Percentiles rank a stretch among this genome's conserved stretches.
These are phyloP conservation scores for Thielaviopsis musarum DNA, from an alignment of 2,329 filamentous ascomycete genomes.

Conservation along the genomic window DNA sequence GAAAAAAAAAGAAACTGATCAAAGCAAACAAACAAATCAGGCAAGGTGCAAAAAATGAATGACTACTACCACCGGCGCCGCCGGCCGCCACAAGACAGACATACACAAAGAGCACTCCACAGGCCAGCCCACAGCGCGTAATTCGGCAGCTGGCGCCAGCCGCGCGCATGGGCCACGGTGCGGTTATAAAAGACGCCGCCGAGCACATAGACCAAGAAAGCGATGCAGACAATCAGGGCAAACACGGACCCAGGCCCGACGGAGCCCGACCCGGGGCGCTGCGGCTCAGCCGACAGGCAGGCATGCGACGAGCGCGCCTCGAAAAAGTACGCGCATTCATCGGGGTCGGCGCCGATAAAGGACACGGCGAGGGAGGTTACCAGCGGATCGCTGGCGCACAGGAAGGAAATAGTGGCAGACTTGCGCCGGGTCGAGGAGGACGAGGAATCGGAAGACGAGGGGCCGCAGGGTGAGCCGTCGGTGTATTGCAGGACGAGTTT, in stretches of 20 bases:
- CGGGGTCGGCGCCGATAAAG: slow-evolving; percentile 68
- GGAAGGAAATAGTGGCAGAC: slow-evolving; percentile 79
- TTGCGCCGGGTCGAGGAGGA: slow-evolving; percentile 33
- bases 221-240: slow-evolving; percentile 62
- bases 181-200: slow-evolving; percentile 93
- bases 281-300: slow-evolving; percentile 50
- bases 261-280: slow-evolving; percentile 47
- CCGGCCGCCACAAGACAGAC: slow-evolving; percentile 8
- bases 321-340: slow-evolving; percentile 92
- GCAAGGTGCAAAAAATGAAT: neutral
- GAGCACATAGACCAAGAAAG: slow-evolving; percentile 73
- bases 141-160: slow-evolving; percentile 91
- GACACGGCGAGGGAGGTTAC: slow-evolving; percentile 52
- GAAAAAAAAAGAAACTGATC: neutral
- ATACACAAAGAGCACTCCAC: slow-evolving; percentile 22
- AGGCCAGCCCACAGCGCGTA: slow-evolving; percentile 85
- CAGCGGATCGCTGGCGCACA: slow-evolving; percentile 72
- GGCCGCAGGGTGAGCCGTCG: slow-evolving; percentile 56
- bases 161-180: slow-evolving; percentile 82
- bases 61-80: slow-evolving; percentile 10
- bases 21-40: neutral
- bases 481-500: slow-evolving; percentile 65
- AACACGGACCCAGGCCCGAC: slow-evolving; percentile 63
- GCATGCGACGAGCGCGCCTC: slow-evolving; percentile 75
- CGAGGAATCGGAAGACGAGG: slow-evolving; percentile 10